These are phyloP conservation scores for Citrus inodora DNA, from an alignment of 345 rosid genomes.

Conservation along the genomic window DNA sequence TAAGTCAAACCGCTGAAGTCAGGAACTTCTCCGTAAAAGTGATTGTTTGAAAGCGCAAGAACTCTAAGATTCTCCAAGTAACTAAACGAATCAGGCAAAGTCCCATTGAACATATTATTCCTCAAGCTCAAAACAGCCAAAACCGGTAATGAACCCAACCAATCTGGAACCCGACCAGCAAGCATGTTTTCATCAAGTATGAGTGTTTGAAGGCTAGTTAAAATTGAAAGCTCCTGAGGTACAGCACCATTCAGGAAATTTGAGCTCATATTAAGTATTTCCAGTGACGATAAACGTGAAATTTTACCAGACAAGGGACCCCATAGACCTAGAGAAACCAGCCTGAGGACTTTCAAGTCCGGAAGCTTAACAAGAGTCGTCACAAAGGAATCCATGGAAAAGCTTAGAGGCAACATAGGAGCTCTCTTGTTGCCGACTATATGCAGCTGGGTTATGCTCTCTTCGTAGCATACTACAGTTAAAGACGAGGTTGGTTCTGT, in stretches of 20 bases:
- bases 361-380: constrained; percentile 74
- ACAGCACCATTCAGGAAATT: constrained; percentile 63
- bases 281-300: constrained; percentile 57
- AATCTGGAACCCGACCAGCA: constrained; percentile 56
- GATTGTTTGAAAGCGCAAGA: constrained; percentile 73
- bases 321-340: constrained; percentile 90
- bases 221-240: constrained; percentile 60
- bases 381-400: constrained; percentile 74
- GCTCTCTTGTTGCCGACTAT: constrained; percentile 55
- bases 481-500: constrained; percentile 54
- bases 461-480: constrained; percentile 84
- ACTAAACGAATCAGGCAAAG: constrained; percentile 67
- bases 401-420: constrained; percentile 52
- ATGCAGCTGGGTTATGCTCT: constrained; percentile 76
- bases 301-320: constrained; percentile 78
- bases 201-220: constrained; percentile 63
- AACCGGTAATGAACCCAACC: constrained; percentile 55
- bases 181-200: constrained; percentile 82
- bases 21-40: constrained; percentile 67
- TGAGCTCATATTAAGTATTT: constrained; percentile 83
- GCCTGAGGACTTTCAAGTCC: constrained; percentile 73
- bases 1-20: constrained; percentile 64
- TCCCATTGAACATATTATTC: constrained; percentile 67
- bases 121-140: constrained; percentile 74
- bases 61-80: constrained; percentile 69